These are phyloP conservation scores for Acrocalymma vagum DNA, from an alignment of 2,329 filamentous ascomycete genomes.

Conservation along the genomic window DNA sequence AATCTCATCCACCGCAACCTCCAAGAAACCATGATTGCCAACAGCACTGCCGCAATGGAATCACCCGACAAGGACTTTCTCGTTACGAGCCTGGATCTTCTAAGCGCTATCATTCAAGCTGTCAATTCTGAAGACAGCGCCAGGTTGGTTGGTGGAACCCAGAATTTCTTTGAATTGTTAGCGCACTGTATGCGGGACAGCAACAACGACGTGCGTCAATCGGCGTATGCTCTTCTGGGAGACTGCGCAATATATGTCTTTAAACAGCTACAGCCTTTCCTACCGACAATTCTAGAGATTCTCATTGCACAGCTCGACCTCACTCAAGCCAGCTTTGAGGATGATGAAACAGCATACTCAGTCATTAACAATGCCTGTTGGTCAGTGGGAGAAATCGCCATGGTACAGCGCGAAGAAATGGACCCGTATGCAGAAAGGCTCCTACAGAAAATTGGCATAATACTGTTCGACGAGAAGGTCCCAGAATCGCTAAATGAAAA, in stretches of 20 bases:
- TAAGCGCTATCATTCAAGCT: slow-evolving; percentile 93
- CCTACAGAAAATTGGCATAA: slow-evolving; percentile 78
- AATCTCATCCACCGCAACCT: slow-evolving; percentile 92
- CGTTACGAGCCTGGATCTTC: slow-evolving; percentile 90
- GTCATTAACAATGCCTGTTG: slow-evolving; percentile 99
- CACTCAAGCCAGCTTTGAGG: slow-evolving; percentile 72
- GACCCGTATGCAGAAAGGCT: slow-evolving; percentile 79
- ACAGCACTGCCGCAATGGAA: slow-evolving; percentile 74
- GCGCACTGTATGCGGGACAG: slow-evolving; percentile 91
- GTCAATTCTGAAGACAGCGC: slow-evolving; percentile 76
- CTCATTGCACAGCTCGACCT: slow-evolving; percentile 89
- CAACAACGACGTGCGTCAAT: slow-evolving; percentile 93
- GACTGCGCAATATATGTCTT: slow-evolving; percentile 96
- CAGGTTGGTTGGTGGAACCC: slow-evolving; percentile 77
- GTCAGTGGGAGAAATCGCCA: slow-evolving; percentile 91
- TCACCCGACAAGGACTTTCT: slow-evolving; percentile 95
- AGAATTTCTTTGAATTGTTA: slow-evolving; percentile 89
- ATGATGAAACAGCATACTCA: slow-evolving; percentile 84
- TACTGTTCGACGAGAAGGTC: slow-evolving; percentile 84
- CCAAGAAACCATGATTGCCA: slow-evolving; percentile 77
- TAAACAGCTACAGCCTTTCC: slow-evolving; percentile 76
- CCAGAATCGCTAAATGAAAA: slow-evolving; percentile 92
- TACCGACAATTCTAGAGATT: slow-evolving; percentile 78
- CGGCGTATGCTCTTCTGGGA: slow-evolving; percentile 91
- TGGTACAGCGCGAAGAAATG: slow-evolving; percentile 78